phyloP scores from a whole-genome alignment of 2,329 filamentous ascomycete species.

The Sarocladiaceae sp. region DNA sequence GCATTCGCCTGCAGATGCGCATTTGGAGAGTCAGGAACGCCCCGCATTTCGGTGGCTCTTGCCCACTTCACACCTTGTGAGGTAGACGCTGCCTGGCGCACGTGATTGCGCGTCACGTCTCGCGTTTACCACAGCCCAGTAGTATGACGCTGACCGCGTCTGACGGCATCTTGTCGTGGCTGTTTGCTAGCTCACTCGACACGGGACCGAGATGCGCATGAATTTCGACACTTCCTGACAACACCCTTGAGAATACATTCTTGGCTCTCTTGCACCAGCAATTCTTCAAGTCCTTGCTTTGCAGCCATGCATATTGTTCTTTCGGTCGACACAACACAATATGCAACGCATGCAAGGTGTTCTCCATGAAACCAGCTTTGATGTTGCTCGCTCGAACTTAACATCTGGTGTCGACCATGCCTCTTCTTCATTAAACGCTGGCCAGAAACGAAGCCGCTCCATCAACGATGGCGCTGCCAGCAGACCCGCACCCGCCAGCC shows the following conservation, averaged over 20 bases:
- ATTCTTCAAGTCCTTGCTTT: slow-evolving; percentile 7
- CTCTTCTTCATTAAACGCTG: slow-evolving; percentile 34
- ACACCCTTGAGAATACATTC: too few relatives aligned
- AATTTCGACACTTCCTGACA: too few relatives aligned
- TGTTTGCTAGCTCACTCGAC: too few relatives aligned
- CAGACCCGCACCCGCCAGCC: slow-evolving; percentile 6
- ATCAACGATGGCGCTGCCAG: slow-evolving; percentile 14
- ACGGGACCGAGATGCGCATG: too few relatives aligned
- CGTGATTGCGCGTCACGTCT: slow-evolving; percentile 1
- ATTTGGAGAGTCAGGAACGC: slow-evolving; percentile 27
- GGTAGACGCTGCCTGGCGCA: background rate
- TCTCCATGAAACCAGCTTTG: slow-evolving; percentile 45
- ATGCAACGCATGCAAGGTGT: slow-evolving; percentile 36
- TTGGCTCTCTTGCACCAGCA: too few relatives aligned
- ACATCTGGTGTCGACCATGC: slow-evolving; percentile 13
- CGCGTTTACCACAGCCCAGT: background rate
- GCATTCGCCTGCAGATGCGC: slow-evolving; percentile 12
- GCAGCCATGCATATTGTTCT: slow-evolving; percentile 2
- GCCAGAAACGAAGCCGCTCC: slow-evolving; percentile 40
- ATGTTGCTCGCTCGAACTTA: slow-evolving; percentile 30
- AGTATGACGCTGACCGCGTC: too few relatives aligned
- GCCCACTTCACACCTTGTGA: too few relatives aligned
- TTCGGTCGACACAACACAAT: slow-evolving; percentile 11
- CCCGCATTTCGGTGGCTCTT: slow-evolving; percentile 27
- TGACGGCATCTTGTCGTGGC: too few relatives aligned